Evolutionary conservation across 1,284 basidiomycete species (phyloP).

Genomic region (Hypsizygus ulmarius): DNA sequence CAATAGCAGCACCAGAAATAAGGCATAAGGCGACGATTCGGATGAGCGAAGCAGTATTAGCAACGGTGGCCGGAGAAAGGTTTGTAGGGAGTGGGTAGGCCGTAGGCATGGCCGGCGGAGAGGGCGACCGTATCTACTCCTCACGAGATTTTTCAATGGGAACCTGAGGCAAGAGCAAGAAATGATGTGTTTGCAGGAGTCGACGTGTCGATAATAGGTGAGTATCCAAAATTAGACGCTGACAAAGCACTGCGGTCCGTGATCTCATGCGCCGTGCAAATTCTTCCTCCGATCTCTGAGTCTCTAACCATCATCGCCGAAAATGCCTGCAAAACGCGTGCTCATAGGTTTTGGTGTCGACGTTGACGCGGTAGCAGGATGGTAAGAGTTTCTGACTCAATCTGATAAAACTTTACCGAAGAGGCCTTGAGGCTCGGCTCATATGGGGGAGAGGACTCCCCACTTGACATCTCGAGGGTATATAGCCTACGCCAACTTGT

Average conservation of each 20-base stretch:
- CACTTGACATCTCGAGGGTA: slow-evolving; percentile 61
- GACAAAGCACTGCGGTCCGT: slow-evolving; percentile 9
- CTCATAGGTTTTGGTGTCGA: slow-evolving; percentile 57
- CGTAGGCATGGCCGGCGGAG: slow-evolving; percentile 50
- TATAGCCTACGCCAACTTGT: background rate
- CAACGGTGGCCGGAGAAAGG: slow-evolving; percentile 67
- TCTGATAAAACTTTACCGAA: background rate
- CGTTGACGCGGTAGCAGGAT: slow-evolving; percentile 65
- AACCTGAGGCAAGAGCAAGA: background rate
- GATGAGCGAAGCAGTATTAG: slow-evolving; percentile 81
- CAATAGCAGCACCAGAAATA: slow-evolving; percentile 92
- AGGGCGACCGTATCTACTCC: slow-evolving; percentile 9
- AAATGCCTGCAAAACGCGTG: slow-evolving; percentile 44
- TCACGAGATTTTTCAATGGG: background rate
- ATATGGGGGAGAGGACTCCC: slow-evolving; percentile 67
- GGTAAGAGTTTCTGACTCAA: slow-evolving; percentile 33
- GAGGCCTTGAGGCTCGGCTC: slow-evolving; percentile 53
- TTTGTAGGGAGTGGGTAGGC: slow-evolving; percentile 69
- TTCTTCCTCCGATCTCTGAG: background rate
- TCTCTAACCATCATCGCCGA: background rate
- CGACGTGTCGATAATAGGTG: slow-evolving; percentile 19
- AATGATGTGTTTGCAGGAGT: slow-evolving; percentile 6
- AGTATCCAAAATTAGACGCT: slow-evolving; percentile 19
- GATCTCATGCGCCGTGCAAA: background rate
- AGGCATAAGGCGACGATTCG: slow-evolving; percentile 84